Evolutionary conservation across 768 basidiomycete genomes (phyloP).

Genomic region (Floccularia luteovirens): DNA sequence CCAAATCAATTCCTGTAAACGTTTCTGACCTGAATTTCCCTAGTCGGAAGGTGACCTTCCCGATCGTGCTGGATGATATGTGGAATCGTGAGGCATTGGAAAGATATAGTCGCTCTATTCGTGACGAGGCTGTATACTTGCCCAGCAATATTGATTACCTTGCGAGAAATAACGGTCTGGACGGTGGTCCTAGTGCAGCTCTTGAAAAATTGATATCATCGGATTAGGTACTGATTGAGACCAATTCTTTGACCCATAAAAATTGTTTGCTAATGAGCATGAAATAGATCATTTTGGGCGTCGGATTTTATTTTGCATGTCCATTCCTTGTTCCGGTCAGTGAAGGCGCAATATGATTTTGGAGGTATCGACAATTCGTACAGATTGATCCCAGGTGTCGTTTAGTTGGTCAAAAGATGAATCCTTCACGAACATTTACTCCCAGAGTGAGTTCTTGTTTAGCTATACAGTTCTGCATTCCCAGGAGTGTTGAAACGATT

Average conservation of each 20-base stretch:
- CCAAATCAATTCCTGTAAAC: constrained; percentile 29
- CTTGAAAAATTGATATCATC: constrained; percentile 37
- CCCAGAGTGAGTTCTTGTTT: constrained; percentile 33
- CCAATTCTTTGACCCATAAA: neutral
- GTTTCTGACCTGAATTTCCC: constrained; percentile 35
- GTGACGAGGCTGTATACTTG: constrained; percentile 55
- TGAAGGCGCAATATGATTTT: neutral
- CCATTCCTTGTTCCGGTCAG: constrained; percentile 54
- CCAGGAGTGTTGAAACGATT: neutral
- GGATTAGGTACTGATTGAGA: constrained; percentile 31
- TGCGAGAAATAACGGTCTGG: constrained; percentile 52
- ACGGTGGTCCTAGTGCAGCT: constrained; percentile 31
- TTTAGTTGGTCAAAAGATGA: constrained; percentile 67
- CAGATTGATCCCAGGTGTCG: constrained; percentile 53
- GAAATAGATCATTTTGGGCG: constrained; percentile 47
- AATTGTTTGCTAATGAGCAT: constrained; percentile 18
- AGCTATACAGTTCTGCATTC: neutral
- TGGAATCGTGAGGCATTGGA: constrained; percentile 49
- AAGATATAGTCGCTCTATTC: constrained; percentile 46
- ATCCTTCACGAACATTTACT: constrained; percentile 62
- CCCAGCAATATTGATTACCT: constrained; percentile 66
- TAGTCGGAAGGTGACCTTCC: constrained; percentile 49
- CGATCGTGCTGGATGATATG: constrained; percentile 54
- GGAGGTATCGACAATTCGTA: neutral
- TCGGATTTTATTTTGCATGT: constrained; percentile 60